A percentile compares a stretch with the other conserved stretches of the same genome.
Conservation (phyloP, 1,139 yeast species). For the Candida frijolesensis region DNA sequence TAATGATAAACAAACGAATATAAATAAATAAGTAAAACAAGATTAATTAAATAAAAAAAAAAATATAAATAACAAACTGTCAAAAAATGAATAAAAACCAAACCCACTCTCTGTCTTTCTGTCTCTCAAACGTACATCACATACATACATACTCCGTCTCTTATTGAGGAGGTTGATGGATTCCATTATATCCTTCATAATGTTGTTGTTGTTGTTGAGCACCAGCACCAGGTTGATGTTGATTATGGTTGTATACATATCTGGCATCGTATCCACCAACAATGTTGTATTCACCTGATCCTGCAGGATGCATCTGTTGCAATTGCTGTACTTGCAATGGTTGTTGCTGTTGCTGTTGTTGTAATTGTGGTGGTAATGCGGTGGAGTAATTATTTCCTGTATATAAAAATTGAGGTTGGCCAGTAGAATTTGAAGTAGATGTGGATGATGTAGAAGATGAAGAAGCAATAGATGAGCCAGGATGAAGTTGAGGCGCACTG, state of each 20-base stretch:
- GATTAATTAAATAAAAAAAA: not conserved
- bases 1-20: too few species aligned
- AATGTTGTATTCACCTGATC: slow-evolving; percentile 20
- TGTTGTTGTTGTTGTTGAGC: slow-evolving; percentile 5
- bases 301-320: slow-evolving; percentile 16
- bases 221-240: slow-evolving; percentile 7
- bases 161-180: slow-evolving; percentile 14
- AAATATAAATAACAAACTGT: not conserved
- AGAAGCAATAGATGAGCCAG: slow-evolving; percentile 1
- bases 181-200: slow-evolving; percentile 19
- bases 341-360: slow-evolving; percentile 2
- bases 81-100: not conserved
- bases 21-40: too few species aligned
- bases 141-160: too few species aligned
- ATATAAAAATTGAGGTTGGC: slow-evolving; percentile 10
- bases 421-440: not conserved
- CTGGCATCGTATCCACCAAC: slow-evolving; percentile 20
- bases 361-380: slow-evolving; percentile 6
- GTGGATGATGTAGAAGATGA: slow-evolving; percentile 5
- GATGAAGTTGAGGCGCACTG: not conserved
- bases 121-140: too few species aligned
- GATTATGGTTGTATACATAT: slow-evolving; percentile 18
- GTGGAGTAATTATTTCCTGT: slow-evolving; percentile 2
- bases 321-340: not conserved
- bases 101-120: not conserved